phyloP scores from a whole-genome alignment of 2,329 filamentous ascomycete genomes.

The Colletotrichum coccodes region DNA sequence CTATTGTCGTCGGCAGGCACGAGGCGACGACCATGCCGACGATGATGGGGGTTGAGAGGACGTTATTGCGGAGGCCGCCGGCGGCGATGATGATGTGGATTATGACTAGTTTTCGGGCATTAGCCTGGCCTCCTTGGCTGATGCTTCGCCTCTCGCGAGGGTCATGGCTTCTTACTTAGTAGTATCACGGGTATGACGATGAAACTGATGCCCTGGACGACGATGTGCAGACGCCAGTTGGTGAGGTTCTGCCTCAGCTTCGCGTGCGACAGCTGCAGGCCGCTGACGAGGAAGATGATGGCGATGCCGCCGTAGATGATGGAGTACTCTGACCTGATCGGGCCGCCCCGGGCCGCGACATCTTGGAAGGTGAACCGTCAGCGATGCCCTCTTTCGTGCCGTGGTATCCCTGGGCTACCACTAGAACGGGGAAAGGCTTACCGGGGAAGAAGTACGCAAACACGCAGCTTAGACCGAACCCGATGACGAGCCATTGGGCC shows the following conservation, averaged over 20 bases:
- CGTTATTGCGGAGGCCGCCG: slow-evolving; percentile 58
- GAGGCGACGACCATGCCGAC: slow-evolving; percentile 74
- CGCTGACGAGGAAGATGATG: slow-evolving; percentile 77
- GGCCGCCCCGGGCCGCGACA: slow-evolving; percentile 58
- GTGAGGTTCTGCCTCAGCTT: slow-evolving; percentile 70
- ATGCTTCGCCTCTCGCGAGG: background rate
- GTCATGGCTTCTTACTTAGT: slow-evolving; percentile 54
- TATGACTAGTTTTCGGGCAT: slow-evolving; percentile 45
- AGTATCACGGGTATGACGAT: slow-evolving; percentile 72
- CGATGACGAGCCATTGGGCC: slow-evolving; percentile 74
- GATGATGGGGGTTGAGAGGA: slow-evolving; percentile 72
- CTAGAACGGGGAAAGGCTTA: slow-evolving; percentile 42
- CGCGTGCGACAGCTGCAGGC: slow-evolving; percentile 72
- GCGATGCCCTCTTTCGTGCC: background rate
- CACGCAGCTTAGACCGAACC: slow-evolving; percentile 64
- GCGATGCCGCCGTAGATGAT: slow-evolving; percentile 76
- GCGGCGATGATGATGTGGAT: slow-evolving; percentile 59
- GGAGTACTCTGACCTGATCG: slow-evolving; percentile 64
- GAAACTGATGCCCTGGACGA: slow-evolving; percentile 76
- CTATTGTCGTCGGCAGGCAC: slow-evolving; percentile 78
- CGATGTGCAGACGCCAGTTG: slow-evolving; percentile 74
- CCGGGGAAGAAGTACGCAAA: slow-evolving; percentile 55
- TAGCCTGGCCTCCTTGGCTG: background rate
- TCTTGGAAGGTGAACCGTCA: slow-evolving; percentile 37
- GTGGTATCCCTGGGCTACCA: no score